Percentiles rank a stretch among this genome's conserved stretches.
phyloP scores from a whole-genome alignment of 495 filamentous ascomycete genomes.

The Diplogelasinospora grovesii region DNA sequence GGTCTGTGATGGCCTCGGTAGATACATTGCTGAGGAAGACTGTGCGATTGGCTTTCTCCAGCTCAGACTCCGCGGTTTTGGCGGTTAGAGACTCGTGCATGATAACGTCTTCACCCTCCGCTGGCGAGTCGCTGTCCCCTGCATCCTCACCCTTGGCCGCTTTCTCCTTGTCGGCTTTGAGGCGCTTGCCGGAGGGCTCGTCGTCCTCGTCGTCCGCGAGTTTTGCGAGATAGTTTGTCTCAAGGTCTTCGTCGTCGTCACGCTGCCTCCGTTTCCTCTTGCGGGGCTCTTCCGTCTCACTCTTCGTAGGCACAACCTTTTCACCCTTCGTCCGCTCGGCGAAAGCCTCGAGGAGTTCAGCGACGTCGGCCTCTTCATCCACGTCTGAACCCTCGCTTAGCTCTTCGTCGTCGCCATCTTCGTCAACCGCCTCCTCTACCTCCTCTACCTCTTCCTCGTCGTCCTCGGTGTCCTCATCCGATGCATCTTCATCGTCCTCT shows the following conservation, averaged over 20 bases:
- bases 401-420: constrained; percentile 33
- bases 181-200: constrained; percentile 38
- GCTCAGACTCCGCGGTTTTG: constrained; percentile 44
- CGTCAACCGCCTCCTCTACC: constrained; percentile 21
- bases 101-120: constrained; percentile 15
- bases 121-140: constrained; percentile 11
- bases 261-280: constrained; percentile 74
- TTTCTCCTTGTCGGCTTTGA: constrained; percentile 34
- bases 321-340: constrained; percentile 15
- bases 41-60: constrained; percentile 83
- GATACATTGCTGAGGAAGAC: constrained; percentile 93
- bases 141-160: constrained; percentile 18
- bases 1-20: constrained; percentile 70
- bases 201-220: constrained; percentile 53
- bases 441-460: constrained; percentile 19
- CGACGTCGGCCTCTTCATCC: constrained; percentile 32
- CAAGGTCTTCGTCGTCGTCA: constrained; percentile 65
- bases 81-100: constrained; percentile 46
- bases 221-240: constrained; percentile 72
- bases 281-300: constrained; percentile 27
- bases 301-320: constrained; percentile 18
- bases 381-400: constrained; percentile 31
- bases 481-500: constrained; percentile 27
- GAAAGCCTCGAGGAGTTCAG: constrained; percentile 23
- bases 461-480: constrained; percentile 19